A percentile compares a stretch with the other conserved stretches of the same genome.
Evolutionary conservation across 805 yeast genomes (phyloP).

Genomic region (Maudiozyma bulderi): DNA sequence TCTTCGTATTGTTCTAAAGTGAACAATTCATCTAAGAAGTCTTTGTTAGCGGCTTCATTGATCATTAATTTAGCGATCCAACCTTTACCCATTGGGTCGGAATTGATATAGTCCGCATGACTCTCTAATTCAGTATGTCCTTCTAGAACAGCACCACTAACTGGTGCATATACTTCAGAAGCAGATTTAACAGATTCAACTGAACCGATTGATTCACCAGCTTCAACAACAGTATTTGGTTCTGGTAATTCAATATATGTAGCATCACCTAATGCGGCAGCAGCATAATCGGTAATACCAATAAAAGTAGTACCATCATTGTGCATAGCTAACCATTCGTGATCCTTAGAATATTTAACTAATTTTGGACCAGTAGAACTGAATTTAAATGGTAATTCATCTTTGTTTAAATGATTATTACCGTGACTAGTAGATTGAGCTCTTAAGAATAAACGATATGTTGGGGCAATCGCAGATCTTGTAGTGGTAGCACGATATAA

Average conservation of each 20-base stretch:
- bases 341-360: slow-evolving; percentile 73
- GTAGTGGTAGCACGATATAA: background rate
- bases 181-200: slow-evolving; percentile 94
- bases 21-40: slow-evolving; percentile 38
- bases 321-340: slow-evolving; percentile 89
- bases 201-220: slow-evolving; percentile 82
- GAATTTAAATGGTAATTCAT: slow-evolving; percentile 25
- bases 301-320: slow-evolving; percentile 73
- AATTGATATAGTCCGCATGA: slow-evolving; percentile 69
- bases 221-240: slow-evolving; percentile 46
- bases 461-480: background rate
- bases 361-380: slow-evolving; percentile 25
- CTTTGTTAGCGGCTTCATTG: slow-evolving; percentile 37
- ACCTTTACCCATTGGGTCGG: slow-evolving; percentile 88
- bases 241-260: slow-evolving; percentile 89
- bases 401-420: slow-evolving; percentile 20
- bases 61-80: slow-evolving; percentile 81
- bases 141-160: slow-evolving; percentile 64
- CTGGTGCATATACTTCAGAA: slow-evolving; percentile 84
- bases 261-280: slow-evolving; percentile 94
- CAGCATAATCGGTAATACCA: slow-evolving; percentile 93
- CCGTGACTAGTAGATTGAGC: slow-evolving; percentile 4
- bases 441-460: slow-evolving; percentile 6
- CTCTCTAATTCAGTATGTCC: slow-evolving; percentile 58
- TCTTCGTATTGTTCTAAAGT: slow-evolving; percentile 46